These are phyloP conservation scores for Aspergillus intermedius DNA, from an alignment of 2,329 filamentous ascomycete genomes.

Conservation along the genomic window DNA sequence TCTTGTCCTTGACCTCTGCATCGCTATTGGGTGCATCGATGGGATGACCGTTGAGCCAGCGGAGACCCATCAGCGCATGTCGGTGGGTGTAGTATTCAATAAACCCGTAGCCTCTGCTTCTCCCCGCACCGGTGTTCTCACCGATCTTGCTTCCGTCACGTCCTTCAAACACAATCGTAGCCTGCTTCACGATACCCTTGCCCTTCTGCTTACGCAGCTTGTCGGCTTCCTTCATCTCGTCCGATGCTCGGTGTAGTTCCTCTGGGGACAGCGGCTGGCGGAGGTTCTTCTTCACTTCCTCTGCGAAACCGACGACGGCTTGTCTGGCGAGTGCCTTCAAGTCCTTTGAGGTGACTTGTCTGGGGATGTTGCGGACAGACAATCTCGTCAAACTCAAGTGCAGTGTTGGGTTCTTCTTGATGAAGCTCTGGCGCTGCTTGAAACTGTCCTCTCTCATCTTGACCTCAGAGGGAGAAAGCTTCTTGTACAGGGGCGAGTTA, in stretches of 20 bases:
- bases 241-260: conserved; percentile 71
- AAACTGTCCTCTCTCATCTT: conserved; percentile 82
- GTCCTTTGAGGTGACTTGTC: conserved; percentile 74
- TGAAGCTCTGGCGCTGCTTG: conserved; percentile 80
- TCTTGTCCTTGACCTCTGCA: conserved; percentile 57
- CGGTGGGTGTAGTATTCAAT: conserved; percentile 93
- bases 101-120: conserved; percentile 91
- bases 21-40: conserved; percentile 36
- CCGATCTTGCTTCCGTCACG: conserved; percentile 75
- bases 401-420: conserved; percentile 83
- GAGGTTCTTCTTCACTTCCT: conserved; percentile 71
- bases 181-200: conserved; percentile 82
- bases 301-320: conserved; percentile 90
- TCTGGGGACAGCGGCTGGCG: conserved; percentile 81
- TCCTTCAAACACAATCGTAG: conserved; percentile 91
- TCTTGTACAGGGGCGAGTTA: conserved; percentile 69
- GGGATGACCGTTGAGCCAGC: conserved; percentile 80
- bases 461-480: conserved; percentile 70
- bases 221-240: conserved; percentile 75
- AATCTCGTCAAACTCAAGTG: conserved; percentile 86
- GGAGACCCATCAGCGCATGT: conserved; percentile 86
- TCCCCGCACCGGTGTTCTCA: conserved; percentile 69
- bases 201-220: conserved; percentile 70
- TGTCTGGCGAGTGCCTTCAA: conserved; percentile 85
- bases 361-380: conserved; percentile 84